phyloP scores from a whole-genome alignment of 257 asterid genomes.

The Jaltomata sinuosa region DNA sequence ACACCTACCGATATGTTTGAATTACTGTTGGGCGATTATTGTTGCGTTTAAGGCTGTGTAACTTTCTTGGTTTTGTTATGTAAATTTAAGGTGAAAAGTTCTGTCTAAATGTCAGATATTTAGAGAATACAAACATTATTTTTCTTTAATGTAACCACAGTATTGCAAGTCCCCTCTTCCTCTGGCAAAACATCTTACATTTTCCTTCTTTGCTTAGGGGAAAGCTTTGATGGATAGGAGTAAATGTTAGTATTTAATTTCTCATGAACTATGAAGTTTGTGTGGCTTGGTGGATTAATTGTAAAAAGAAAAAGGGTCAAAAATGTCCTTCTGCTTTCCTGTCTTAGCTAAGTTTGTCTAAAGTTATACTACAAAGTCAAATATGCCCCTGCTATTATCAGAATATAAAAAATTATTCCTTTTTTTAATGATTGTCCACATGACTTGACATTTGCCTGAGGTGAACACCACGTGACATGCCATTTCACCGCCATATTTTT shows the following conservation, averaged over 20 bases:
- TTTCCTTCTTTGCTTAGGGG: neutral
- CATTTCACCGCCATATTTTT: no score
- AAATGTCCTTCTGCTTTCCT: no score
- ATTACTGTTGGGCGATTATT: slow-evolving; percentile 65
- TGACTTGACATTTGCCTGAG: no score
- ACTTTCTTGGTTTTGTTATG: neutral
- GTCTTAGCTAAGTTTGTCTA: no score
- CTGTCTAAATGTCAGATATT: neutral
- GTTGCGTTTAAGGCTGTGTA: slow-evolving; percentile 30
- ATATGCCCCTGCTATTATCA: no score
- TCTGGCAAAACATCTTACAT: neutral
- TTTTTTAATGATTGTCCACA: no score
- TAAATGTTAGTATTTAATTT: neutral
- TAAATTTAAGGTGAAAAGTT: neutral
- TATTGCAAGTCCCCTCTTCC: neutral
- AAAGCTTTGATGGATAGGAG: neutral
- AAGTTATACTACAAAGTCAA: no score
- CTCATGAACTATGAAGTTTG: no score
- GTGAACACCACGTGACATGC: no score
- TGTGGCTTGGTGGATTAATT: no score
- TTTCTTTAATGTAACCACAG: neutral
- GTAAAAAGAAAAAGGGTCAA: no score
- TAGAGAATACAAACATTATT: neutral
- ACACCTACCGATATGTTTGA: slow-evolving; percentile 82
- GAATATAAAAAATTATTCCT: no score